Base-by-base conservation (phyloP, 202 grass and related monocot species). In the Zizania palustris region DNA sequence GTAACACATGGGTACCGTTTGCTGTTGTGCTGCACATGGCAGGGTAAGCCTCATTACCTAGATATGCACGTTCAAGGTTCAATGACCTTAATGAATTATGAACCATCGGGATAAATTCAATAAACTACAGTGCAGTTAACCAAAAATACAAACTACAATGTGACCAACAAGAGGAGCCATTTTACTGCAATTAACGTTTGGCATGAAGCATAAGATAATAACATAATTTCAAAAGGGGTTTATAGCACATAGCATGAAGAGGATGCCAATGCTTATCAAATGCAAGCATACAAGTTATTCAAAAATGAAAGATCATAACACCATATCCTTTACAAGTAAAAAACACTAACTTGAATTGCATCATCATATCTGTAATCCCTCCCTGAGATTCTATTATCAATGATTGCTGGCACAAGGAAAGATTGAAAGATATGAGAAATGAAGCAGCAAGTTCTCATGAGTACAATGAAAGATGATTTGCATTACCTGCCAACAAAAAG, bases 321-420 rank as follows among this genome's bases (percentile, higher is more conserved):
- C 22, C 28, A 61, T 54, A 85, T 80, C 62, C 13, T 76, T 49
- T 72, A 72, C 11, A 83, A 63, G 78, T 69, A 88, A 38, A 82
- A 80, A 45, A 64, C 37, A 90, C 94, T 97, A 88, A 98, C 91
- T 90, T 90, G 87, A 86, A 94, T 70, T 59, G 93, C 85, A 82
- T 98, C 91, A 85, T 92, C 87, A 70, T 88, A 92, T 88, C 65
- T 89, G 85, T 90, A 94, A 87, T 98, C 95, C 82, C 68, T 90
- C 80, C 95, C 91, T 1, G 75, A 70, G 83, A 98, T 85, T 91
- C 87, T 89, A 82, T 88, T 88, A 88, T 98, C 86, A 82, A 86
- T 73, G 54, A 98, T 98, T 71, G 80, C 91, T 94, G 91, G 70
- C 69, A 93, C 64, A 77, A 75, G 66, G 73, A 93, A 86, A 70